Evolutionary conservation across 2,329 filamentous ascomycete genomes (phyloP).

Genomic region (Fusarium sp.): DNA sequence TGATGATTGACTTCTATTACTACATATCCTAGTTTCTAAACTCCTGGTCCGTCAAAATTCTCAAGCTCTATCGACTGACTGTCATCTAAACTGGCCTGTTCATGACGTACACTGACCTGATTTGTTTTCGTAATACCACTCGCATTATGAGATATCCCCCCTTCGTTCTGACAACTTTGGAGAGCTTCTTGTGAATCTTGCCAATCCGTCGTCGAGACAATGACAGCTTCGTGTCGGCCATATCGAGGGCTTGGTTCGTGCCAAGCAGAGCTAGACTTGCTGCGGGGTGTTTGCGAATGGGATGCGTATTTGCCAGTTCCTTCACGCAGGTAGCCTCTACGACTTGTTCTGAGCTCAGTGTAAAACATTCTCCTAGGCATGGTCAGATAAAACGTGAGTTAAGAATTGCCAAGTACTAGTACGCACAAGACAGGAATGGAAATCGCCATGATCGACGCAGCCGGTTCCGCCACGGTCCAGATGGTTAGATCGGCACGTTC

Average conservation of each 20-base stretch:
- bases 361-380: conserved; percentile 53
- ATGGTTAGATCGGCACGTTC: conserved; percentile 55
- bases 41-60: too few relatives aligned
- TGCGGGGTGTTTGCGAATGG: too few relatives aligned
- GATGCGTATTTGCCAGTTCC: too few relatives aligned
- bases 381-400: too few relatives aligned
- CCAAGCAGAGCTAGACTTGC: too few relatives aligned
- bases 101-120: conserved; percentile 48
- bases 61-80: too few relatives aligned
- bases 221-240: conserved; percentile 51
- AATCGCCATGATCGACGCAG: conserved; percentile 56
- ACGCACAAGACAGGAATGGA: conserved; percentile 54
- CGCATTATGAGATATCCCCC: conserved; percentile 13
- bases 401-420: too few relatives aligned
- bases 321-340: conserved; percentile 47
- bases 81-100: too few relatives aligned
- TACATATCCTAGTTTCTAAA: too few relatives aligned
- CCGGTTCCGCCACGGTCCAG: conserved; percentile 55
- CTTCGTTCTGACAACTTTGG: conserved; percentile 37
- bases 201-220: conserved; percentile 52
- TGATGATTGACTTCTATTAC: too few relatives aligned
- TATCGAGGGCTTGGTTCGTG: conserved; percentile 37
- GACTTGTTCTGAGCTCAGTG: conserved; percentile 51
- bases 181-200: conserved; percentile 54
- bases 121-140: conserved; percentile 51